Evolutionary conservation across 2,329 filamentous ascomycete species (phyloP).

Genomic region (Colletotrichum shisoi): DNA sequence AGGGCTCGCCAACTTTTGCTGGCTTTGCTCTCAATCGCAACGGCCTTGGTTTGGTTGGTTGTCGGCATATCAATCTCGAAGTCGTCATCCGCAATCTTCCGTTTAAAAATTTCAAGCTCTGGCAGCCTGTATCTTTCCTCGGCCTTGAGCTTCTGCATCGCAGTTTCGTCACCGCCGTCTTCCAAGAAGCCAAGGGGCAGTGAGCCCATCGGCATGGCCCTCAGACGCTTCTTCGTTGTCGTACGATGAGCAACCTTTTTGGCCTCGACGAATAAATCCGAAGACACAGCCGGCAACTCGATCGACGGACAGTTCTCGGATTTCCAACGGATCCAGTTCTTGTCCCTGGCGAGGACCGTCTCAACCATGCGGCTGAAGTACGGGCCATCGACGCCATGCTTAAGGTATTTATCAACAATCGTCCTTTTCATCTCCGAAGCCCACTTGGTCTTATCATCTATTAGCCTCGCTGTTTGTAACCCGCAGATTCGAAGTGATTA

Average conservation of each 20-base stretch:
- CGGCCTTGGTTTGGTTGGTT: slow-evolving; percentile 64
- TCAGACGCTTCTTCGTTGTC: slow-evolving; percentile 74
- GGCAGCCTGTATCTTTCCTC: slow-evolving; percentile 72
- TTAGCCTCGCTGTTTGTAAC: slow-evolving; percentile 9
- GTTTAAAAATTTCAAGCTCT: slow-evolving; percentile 72
- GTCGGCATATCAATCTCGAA: slow-evolving; percentile 86
- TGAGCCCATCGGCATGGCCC: slow-evolving; percentile 73
- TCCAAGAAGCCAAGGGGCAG: slow-evolving; percentile 81
- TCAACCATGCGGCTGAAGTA: slow-evolving; percentile 98
- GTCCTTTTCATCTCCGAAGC: slow-evolving; percentile 76
- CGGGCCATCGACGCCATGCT: slow-evolving; percentile 80
- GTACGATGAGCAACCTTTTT: slow-evolving; percentile 70
- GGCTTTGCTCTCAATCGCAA: slow-evolving; percentile 73
- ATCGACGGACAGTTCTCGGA: slow-evolving; percentile 91
- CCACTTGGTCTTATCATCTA: slow-evolving; percentile 74
- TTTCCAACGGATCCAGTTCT: slow-evolving; percentile 99
- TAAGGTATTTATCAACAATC: slow-evolving; percentile 83
- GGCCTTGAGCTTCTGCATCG: slow-evolving; percentile 74
- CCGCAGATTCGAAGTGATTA: slow-evolving; percentile 38
- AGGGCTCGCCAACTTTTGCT: slow-evolving; percentile 93
- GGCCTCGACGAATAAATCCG: slow-evolving; percentile 73
- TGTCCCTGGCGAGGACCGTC: slow-evolving; percentile 92
- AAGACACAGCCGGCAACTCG: slow-evolving; percentile 74
- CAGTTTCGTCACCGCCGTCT: slow-evolving; percentile 65
- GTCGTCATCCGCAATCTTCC: slow-evolving; percentile 78